Base-by-base conservation (phyloP, 2,329 filamentous ascomycete genomes). In the Leptodontidium sp. region DNA sequence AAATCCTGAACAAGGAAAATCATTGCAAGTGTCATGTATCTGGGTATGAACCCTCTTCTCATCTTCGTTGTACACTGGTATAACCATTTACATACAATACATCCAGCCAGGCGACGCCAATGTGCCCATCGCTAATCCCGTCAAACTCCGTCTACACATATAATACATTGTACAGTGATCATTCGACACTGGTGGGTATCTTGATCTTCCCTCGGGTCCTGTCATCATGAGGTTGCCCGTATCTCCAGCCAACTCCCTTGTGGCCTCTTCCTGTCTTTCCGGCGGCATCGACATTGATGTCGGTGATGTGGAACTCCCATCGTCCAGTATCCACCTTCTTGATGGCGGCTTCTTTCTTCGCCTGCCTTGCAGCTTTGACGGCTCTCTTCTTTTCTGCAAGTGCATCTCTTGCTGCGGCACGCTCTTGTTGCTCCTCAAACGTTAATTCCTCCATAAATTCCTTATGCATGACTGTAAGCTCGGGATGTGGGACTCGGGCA, bases 151-250 rank as follows among this genome's bases (percentile, higher is more conserved):
- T 63, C 29, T 15, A 55, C 45, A 62, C 45, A 65, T 67, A 67
- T 69, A 61, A 59, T 68, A 68, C 70, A 69, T 52, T 24, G 53
- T 40, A 21, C 43, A 29, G 26, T 69, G 49, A 63, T 76, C 65
- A 76, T 52, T 67, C 71, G 65, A 91, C 87, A 64, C 83, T 85
- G 45, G 86, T 90, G 26, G 90, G 89, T 76, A 91, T 91, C 84
- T 91, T 91, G 81, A 90, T 80, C 77, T 86, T 76, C n/a, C 87
- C 89, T 74, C 85, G 86, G 80, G 85, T 87, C 67, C 90, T 84
- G 76, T 92, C 90, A 75, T 87, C 83, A 71, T 84, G 82, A 12
- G 90, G 89, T 69, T 84, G 84, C 69, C 90, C 90, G 73, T 92
- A 92, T 69, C 88, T 82, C 84, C 85, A 88, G 24, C 90, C 90